These are phyloP conservation scores for Solanum okadae DNA, from an alignment of 257 asterid species.

Conservation along the genomic window DNA sequence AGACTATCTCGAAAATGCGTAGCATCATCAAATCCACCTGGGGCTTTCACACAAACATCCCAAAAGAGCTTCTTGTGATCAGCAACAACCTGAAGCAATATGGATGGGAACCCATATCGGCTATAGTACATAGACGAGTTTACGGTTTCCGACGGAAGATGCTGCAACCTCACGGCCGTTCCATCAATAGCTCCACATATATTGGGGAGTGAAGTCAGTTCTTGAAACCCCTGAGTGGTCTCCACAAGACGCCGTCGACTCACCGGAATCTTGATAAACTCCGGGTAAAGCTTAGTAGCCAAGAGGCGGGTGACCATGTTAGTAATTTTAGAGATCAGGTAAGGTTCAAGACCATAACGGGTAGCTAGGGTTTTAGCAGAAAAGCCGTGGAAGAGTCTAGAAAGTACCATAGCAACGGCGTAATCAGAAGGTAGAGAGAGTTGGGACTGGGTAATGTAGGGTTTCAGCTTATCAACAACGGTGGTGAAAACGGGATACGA, in stretches of 20 bases:
- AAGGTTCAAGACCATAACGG: conserved; percentile 91
- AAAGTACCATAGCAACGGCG: conserved; percentile 98
- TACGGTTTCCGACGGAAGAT: conserved; percentile 34
- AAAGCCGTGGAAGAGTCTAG: conserved; percentile 74
- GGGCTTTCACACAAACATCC: conserved; percentile 98
- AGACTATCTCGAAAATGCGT: conserved; percentile 90
- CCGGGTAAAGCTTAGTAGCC: conserved; percentile 95
- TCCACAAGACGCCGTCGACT: conserved; percentile 66
- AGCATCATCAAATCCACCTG: conserved; percentile 85
- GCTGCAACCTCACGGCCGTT: conserved; percentile 61
- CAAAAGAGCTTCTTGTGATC: conserved; percentile 88
- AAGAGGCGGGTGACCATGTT: conserved; percentile 92
- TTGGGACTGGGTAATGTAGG: conserved; percentile 87
- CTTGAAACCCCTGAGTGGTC: conserved; percentile 86
- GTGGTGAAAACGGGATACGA: conserved; percentile 95
- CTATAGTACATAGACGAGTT: conserved; percentile 51
- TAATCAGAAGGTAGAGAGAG: conserved; percentile 94
- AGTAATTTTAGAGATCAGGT: conserved; percentile 81
- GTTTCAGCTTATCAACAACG: conserved; percentile 86
- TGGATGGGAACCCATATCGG: conserved; percentile 62
- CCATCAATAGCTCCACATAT: conserved; percentile 92
- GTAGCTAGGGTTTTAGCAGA: conserved; percentile 73
- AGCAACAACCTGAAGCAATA: conserved; percentile 84
- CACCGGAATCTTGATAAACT: conserved; percentile 76
- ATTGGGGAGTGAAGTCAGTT: conserved; percentile 60